Evolutionary conservation across 148 eudicot species (phyloP).

Genomic region (Rheum nobile): DNA sequence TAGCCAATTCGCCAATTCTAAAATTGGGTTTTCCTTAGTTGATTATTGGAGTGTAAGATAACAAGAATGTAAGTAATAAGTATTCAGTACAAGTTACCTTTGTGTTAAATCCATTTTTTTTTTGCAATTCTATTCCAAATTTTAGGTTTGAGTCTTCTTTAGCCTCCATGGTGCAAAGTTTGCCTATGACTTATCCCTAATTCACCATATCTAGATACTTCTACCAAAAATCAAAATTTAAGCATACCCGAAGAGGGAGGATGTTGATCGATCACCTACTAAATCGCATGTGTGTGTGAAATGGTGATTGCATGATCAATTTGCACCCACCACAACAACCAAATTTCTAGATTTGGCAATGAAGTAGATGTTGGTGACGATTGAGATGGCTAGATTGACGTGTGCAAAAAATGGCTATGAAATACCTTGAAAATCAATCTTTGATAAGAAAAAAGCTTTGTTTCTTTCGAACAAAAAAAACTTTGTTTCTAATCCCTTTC

Average conservation of each 20-base stretch:
- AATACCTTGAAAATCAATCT: no score
- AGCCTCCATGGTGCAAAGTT: no score
- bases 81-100: not conserved
- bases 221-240: not conserved
- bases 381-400: no score
- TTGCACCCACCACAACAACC: not conserved
- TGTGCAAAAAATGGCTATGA: no score
- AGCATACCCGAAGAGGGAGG: not conserved
- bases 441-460: not conserved
- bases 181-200: no score
- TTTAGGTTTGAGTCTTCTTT: no score
- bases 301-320: not conserved
- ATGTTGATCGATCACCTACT: not conserved
- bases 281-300: not conserved
- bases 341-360: not conserved
- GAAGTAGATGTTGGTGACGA: not conserved
- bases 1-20: no score
- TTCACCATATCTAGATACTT: not conserved
- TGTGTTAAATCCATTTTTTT: not conserved
- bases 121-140: not conserved
- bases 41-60: no score
- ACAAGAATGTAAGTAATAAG: no score
- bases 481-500: not conserved
- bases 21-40: no score
- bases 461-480: no score